Conservation (phyloP, 2,329 filamentous ascomycete species). For the Graphilbum ipis-grandicollis region DNA sequence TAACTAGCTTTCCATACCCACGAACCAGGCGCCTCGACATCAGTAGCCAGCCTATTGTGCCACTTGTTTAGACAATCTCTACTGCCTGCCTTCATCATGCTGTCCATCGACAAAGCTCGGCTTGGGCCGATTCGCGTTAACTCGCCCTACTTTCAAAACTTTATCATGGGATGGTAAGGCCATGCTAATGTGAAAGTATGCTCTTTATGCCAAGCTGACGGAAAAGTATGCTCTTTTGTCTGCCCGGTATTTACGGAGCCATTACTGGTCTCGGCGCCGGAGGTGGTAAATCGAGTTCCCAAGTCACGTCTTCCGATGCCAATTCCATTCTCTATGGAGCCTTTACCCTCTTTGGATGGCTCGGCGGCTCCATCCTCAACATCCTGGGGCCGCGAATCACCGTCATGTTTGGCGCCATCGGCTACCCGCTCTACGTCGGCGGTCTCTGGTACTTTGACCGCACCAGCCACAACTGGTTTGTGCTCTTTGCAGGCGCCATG, state of each 20-base stretch:
- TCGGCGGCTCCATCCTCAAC: constrained; percentile 8
- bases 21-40: too few species aligned
- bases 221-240: not conserved
- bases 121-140: not conserved
- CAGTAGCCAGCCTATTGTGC: too few species aligned
- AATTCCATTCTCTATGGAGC: constrained; percentile 3
- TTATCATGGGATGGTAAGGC: not conserved
- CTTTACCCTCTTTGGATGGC: constrained; percentile 4
- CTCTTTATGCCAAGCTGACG: not conserved
- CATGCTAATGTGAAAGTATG: too few species aligned
- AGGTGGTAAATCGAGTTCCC: not conserved
- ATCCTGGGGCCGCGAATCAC: constrained; percentile 6
- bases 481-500: constrained; percentile 8
- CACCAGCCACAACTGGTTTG: constrained; percentile 7
- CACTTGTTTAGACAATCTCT: too few species aligned
- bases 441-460: constrained; percentile 10
- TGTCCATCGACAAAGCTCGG: too few species aligned
- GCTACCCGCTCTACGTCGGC: constrained; percentile 10
- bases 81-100: too few species aligned
- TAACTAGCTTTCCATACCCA: too few species aligned
- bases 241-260: not conserved
- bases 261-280: not conserved
- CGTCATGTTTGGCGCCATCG: constrained; percentile 7
- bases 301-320: not conserved
- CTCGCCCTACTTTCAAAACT: not conserved